Evolutionary conservation across 208 protist genomes (phyloP), one percentile per base, ranked within the genome.

Genomic region (Leishmania turanica): DNA sequence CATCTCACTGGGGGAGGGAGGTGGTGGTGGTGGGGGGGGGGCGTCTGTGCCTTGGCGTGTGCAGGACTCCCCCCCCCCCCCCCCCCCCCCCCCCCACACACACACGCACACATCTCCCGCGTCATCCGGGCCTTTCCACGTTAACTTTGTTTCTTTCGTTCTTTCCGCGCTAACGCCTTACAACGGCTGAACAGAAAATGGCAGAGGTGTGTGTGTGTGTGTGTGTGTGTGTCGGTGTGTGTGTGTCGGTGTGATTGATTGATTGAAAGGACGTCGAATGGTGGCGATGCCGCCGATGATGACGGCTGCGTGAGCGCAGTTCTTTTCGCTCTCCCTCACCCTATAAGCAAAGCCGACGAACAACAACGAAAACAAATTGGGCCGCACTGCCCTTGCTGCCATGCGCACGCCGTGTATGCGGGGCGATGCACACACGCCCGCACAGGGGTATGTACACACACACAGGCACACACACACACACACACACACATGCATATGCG

Each of bases 231-330:
- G 42, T n/a, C n/a, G n/a, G n/a, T 45, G 51, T 5, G 15, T 19
- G 51, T 54, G 34, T 37, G 34, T 1, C 34, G 34, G 34, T 37
- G 34, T 37, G 34, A 37, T 37, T 0, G 34, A 37, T 37, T 37
- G 34, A 37, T 37, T 1, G 34, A 19, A 27, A 27, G 21, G 24
- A 17, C 19, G 42, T 17, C 8, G 40, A 49, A 49, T 13, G 19
- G 17, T 37, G 80, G 75, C 73, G 80, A 60, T 13, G 19, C 27
- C 24, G 80, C 68, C 73, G 80, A 60, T 77, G 62, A 77, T 60
- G 40, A 53, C 42, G 21, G 11, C 70, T 37, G 49, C 47, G 70
- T 37, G 70, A 9, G 70, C 7, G 9, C 31, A 24, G 37, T 24
- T 54, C 45, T 17, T 73, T 15, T 53, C 42, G 27, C 47, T 0